Percentiles rank a stretch among this genome's conserved stretches.
Evolutionary conservation across 495 filamentous ascomycete genomes (phyloP).

Genomic region (Penicillium desertorum): DNA sequence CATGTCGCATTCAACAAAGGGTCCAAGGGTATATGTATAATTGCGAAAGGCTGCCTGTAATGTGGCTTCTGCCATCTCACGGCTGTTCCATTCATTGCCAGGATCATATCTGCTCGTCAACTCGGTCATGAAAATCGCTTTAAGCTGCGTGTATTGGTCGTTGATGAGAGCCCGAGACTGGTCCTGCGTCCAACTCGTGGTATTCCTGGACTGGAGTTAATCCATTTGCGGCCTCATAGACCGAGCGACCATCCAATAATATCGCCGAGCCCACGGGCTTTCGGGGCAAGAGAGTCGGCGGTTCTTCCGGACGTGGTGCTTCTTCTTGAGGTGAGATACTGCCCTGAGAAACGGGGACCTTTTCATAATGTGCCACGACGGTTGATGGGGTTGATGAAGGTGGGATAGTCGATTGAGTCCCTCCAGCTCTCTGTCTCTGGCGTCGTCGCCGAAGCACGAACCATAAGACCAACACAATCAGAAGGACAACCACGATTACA

Average conservation of each 20-base stretch:
- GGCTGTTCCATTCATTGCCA: not conserved
- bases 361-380: not conserved
- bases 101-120: not conserved
- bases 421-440: conserved; percentile 12
- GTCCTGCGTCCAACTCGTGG: conserved; percentile 27
- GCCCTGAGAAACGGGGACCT: not conserved
- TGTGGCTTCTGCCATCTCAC: not conserved
- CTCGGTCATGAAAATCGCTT: not conserved
- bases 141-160: conserved; percentile 17
- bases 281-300: conserved; percentile 10
- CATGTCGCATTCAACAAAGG: not conserved
- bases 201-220: conserved; percentile 18
- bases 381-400: not conserved
- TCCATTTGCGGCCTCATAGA: conserved; percentile 18
- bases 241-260: conserved; percentile 21
- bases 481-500: conserved; percentile 29
- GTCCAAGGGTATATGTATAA: not conserved
- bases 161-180: conserved; percentile 22
- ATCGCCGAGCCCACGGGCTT: conserved; percentile 21
- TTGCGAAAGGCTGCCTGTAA: not conserved
- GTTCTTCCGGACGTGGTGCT: not conserved
- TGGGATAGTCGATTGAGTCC: not conserved
- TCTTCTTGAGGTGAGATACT: not conserved
- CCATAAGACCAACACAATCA: conserved; percentile 30
- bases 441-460: conserved; percentile 21